Conservation (phyloP, 176 grass and related monocot species). For the Carex pumila region DNA sequence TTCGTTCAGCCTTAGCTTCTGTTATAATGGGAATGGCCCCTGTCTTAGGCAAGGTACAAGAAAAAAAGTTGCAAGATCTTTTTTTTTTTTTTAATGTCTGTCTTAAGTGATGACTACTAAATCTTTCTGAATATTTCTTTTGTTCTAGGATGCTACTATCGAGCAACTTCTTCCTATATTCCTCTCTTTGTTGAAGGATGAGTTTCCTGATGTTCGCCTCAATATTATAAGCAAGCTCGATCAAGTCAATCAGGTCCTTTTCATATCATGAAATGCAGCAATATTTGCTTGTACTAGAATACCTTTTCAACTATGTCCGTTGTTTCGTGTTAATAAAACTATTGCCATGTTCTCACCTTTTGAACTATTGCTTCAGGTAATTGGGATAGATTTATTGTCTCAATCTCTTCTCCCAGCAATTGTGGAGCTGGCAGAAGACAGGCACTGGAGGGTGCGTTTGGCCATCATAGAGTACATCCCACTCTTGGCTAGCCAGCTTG, state of each 20-base stretch:
- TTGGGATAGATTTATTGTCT: conserved; percentile 90
- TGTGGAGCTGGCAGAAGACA: conserved; percentile 90
- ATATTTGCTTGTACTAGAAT: not conserved
- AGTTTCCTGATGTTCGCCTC: conserved; percentile 96
- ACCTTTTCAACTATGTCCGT: not conserved
- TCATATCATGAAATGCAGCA: not conserved
- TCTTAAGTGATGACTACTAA: not conserved
- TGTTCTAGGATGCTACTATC: conserved; percentile 71
- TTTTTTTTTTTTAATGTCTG: not conserved
- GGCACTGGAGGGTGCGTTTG: conserved; percentile 91
- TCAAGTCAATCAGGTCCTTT: conserved; percentile 85
- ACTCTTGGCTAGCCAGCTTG: conserved; percentile 80
- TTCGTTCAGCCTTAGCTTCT: conserved; percentile 96
- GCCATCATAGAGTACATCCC: conserved; percentile 99
- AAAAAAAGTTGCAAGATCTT: not conserved
- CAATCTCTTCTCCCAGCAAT: conserved; percentile 96
- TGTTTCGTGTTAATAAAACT: not conserved
- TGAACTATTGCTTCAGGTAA: conserved; percentile 53
- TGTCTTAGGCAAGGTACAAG: conserved; percentile 75
- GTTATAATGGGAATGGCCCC: conserved; percentile 99
- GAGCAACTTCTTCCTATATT: conserved; percentile 97
- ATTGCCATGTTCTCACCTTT: not conserved
- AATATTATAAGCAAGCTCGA: conserved; percentile 99
- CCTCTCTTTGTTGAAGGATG: conserved; percentile 94
- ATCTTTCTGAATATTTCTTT: not conserved